Evolutionary conservation across 1,284 basidiomycete genomes (phyloP).

Genomic region (Puccinia brachypodii): DNA sequence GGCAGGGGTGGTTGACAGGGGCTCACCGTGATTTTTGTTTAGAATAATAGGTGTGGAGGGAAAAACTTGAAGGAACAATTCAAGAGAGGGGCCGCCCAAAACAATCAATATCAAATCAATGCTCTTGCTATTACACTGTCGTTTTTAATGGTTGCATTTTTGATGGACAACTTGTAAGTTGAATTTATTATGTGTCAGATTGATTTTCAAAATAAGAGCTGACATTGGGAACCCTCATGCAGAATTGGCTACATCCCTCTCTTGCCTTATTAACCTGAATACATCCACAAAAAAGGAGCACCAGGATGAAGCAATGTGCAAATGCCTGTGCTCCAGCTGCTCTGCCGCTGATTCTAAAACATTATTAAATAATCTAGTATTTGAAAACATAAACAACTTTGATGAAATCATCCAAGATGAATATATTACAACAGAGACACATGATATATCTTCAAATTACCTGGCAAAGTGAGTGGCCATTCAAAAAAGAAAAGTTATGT

Average conservation of each 20-base stretch:
- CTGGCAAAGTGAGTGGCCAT: background rate
- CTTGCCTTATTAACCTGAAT: background rate
- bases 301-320: background rate
- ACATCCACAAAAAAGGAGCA: background rate
- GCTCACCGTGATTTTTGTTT: background rate
- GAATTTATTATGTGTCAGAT: background rate
- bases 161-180: background rate
- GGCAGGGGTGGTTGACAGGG: background rate
- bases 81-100: background rate
- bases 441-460: background rate
- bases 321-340: background rate
- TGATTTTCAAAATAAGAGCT: background rate
- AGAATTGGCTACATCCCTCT: background rate
- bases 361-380: background rate
- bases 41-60: background rate
- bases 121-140: background rate
- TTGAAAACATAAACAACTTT: background rate
- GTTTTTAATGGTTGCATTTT: background rate
- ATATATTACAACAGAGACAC: background rate
- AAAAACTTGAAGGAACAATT: background rate
- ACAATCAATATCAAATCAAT: constrained; percentile 3
- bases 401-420: background rate
- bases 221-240: background rate
- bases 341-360: background rate
- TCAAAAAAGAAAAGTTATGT: background rate